These are phyloP conservation scores for Penicillium tannophilum DNA, from an alignment of 495 filamentous ascomycete genomes.

Conservation along the genomic window DNA sequence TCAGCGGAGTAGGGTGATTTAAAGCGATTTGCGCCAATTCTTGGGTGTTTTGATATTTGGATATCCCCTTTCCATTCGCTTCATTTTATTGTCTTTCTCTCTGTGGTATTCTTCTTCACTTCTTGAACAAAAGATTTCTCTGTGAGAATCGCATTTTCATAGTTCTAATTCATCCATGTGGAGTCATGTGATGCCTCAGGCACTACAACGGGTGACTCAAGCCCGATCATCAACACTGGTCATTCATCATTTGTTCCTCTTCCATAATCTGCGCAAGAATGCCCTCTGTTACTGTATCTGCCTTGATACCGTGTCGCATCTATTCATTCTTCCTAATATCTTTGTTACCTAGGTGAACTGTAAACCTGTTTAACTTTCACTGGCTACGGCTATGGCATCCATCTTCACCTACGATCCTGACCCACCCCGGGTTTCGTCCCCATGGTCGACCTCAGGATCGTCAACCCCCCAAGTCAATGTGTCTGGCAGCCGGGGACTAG, in stretches of 20 bases:
- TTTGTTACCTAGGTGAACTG: conserved; percentile 10
- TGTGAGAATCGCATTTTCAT: conserved; percentile 7
- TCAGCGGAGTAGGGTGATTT: conserved; percentile 28
- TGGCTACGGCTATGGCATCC: conserved; percentile 68
- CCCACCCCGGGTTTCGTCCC: conserved; percentile 83
- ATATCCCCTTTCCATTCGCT: not conserved
- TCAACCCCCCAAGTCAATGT: conserved; percentile 39
- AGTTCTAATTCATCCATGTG: not conserved
- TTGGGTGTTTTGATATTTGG: conserved; percentile 10
- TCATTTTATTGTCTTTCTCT: conserved; percentile 1
- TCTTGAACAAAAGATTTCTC: conserved; percentile 14
- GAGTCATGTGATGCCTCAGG: conserved; percentile 27
- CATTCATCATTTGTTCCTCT: conserved; percentile 4
- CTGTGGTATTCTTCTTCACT: not conserved
- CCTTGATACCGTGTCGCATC: conserved; percentile 1
- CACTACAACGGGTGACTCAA: conserved; percentile 23
- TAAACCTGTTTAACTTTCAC: not conserved
- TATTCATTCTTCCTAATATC: conserved; percentile 20
- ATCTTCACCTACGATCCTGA: conserved; percentile 95
- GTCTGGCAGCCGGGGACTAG: conserved; percentile 23
- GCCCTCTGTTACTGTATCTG: conserved; percentile 10
- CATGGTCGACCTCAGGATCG: conserved; percentile 68
- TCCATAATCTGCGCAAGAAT: conserved; percentile 15
- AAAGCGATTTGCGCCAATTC: not conserved
- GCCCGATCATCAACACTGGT: conserved; percentile 6